Evolutionary conservation across 345 rosid species (phyloP).

Genomic region (Rhizophora mangle): DNA sequence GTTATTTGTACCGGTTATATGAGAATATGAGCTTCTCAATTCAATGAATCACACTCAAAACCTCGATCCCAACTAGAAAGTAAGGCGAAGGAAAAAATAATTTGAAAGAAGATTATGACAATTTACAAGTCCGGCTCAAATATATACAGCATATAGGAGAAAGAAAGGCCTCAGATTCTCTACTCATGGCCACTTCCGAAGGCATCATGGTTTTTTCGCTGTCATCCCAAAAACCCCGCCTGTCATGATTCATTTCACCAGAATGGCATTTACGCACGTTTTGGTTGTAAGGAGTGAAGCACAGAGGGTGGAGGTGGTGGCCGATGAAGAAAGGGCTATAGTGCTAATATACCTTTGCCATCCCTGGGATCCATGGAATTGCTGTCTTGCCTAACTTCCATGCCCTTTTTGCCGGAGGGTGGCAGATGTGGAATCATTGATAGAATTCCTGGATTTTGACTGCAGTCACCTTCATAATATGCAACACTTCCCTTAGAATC

Average conservation of each 20-base stretch:
- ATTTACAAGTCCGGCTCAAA: no score
- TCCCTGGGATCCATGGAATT: slow-evolving; percentile 39
- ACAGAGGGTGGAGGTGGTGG: slow-evolving; percentile 47
- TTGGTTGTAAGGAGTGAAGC: slow-evolving; percentile 42
- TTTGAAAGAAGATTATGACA: no score
- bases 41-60: no score
- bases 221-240: slow-evolving; percentile 66
- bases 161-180: neutral
- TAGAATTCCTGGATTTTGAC: slow-evolving; percentile 38
- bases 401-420: slow-evolving; percentile 33
- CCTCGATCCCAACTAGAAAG: no score
- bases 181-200: slow-evolving; percentile 55
- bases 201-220: slow-evolving; percentile 64
- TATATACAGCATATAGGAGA: no score
- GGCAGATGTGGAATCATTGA: slow-evolving; percentile 41
- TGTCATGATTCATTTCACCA: slow-evolving; percentile 50
- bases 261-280: slow-evolving; percentile 49
- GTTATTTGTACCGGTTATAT: no score
- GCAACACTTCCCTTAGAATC: slow-evolving; percentile 42
- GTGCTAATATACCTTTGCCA: slow-evolving; percentile 48
- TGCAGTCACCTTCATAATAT: slow-evolving; percentile 53
- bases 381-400: slow-evolving; percentile 41
- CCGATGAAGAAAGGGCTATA: slow-evolving; percentile 41
- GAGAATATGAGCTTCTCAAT: no score
- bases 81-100: no score